Percentiles rank a stretch among this genome's conserved stretches.
Conservation (phyloP, 192 early-diverging fungal genomes). For the Coemansia sp. region DNA sequence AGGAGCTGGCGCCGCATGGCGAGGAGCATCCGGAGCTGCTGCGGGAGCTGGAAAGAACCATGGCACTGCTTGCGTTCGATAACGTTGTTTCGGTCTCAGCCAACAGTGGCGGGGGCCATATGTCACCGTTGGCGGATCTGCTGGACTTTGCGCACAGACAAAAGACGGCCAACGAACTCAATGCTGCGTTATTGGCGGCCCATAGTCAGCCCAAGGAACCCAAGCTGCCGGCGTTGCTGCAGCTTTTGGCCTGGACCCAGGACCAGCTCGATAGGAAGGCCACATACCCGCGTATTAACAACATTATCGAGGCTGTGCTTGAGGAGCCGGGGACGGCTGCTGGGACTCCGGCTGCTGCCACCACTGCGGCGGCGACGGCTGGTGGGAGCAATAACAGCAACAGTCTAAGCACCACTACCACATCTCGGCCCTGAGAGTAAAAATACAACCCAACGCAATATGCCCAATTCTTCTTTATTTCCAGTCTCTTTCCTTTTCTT, state of each 20-base stretch:
- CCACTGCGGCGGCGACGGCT: no score
- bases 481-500: no score
- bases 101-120: background rate
- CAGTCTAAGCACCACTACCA: background rate
- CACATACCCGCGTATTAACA: slow-evolving; percentile 82
- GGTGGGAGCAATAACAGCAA: background rate
- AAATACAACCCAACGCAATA: no score
- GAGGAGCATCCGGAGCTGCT: slow-evolving; percentile 97
- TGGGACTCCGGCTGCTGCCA: background rate
- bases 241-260: slow-evolving; percentile 94
- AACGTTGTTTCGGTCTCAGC: slow-evolving; percentile 30
- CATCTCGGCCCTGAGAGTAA: background rate
- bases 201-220: slow-evolving; percentile 94
- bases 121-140: slow-evolving; percentile 76
- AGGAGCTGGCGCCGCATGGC: slow-evolving; percentile 95
- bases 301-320: slow-evolving; percentile 79
- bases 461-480: no score
- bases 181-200: slow-evolving; percentile 85
- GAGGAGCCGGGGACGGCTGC: slow-evolving; percentile 19
- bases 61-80: slow-evolving; percentile 97
- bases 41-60: slow-evolving; percentile 91
- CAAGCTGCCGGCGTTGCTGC: slow-evolving; percentile 85
- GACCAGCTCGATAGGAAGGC: slow-evolving; percentile 84
- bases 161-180: slow-evolving; percentile 91
- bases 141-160: slow-evolving; percentile 88